Percentiles rank a stretch among this genome's conserved stretches.
These are phyloP conservation scores for Phytophthora pinifolia DNA, from an alignment of 352 stramenopile species.

Conservation along the genomic window DNA sequence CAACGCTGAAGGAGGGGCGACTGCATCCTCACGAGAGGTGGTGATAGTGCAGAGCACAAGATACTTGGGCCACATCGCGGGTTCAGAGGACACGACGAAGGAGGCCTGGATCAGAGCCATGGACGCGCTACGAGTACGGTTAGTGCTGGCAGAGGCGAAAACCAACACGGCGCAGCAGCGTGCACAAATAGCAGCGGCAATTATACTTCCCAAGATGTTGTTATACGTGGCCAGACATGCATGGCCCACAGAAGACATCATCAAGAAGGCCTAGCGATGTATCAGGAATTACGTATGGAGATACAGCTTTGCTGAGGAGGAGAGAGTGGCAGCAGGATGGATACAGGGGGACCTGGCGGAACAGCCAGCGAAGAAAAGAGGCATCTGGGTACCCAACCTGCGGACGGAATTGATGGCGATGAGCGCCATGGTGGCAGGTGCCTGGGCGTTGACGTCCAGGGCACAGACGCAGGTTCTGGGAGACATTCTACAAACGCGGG, in stretches of 20 bases:
- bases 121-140: background rate
- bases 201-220: constrained; percentile 4
- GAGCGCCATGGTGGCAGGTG: background rate
- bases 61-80: background rate
- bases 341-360: background rate
- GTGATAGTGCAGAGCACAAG: background rate
- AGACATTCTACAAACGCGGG: too few species aligned
- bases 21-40: too few species aligned
- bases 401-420: background rate
- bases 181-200: background rate
- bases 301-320: background rate
- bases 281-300: constrained; percentile 4
- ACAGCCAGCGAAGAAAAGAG: background rate
- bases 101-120: background rate
- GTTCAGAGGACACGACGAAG: background rate
- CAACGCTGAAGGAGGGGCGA: background rate
- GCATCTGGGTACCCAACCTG: background rate
- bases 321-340: background rate
- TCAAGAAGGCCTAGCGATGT: background rate
- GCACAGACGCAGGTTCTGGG: too few species aligned
- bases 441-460: background rate
- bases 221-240: constrained; percentile 6
- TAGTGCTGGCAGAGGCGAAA: background rate
- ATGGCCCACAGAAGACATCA: background rate
- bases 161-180: constrained; percentile 1